These are phyloP conservation scores for Verticillium nonalfalfae DNA, from an alignment of 2,329 filamentous ascomycete species.

Conservation along the genomic window DNA sequence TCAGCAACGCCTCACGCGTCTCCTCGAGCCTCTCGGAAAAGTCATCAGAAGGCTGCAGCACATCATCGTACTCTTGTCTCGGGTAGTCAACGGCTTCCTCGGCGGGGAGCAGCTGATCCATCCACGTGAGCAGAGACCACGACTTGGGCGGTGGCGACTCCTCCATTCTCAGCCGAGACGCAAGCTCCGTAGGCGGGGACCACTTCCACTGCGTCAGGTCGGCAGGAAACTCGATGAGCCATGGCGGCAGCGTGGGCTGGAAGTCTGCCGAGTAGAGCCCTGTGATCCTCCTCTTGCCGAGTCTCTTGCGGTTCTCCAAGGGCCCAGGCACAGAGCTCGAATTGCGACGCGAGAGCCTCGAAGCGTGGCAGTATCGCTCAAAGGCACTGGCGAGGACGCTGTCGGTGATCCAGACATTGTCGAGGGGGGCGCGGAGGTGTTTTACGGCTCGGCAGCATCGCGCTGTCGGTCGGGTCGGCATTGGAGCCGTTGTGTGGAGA, in stretches of 20 bases:
- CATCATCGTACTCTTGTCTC: neutral
- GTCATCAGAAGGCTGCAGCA: neutral
- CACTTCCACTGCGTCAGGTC: constrained; percentile 44
- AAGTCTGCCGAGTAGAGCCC: constrained; percentile 37
- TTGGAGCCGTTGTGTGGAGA: constrained; percentile 16
- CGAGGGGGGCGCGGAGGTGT: constrained; percentile 27
- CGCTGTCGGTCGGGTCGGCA: constrained; percentile 24
- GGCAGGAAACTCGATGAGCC: constrained; percentile 38
- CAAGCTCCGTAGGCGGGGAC: constrained; percentile 35
- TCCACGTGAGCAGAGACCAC: neutral
- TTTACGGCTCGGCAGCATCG: constrained; percentile 42
- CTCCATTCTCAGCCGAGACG: no score
- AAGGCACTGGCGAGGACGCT: constrained; percentile 44
- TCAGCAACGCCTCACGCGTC: constrained; percentile 6
- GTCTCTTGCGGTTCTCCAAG: constrained; percentile 46
- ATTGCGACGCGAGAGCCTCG: constrained; percentile 17
- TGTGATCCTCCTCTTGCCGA: constrained; percentile 48
- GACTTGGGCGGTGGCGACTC: neutral
- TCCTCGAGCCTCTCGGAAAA: constrained; percentile 3
- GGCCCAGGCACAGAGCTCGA: constrained; percentile 42
- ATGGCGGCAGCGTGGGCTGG: constrained; percentile 29
- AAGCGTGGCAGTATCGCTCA: constrained; percentile 31
- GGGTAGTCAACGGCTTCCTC: neutral
- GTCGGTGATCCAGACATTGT: constrained; percentile 55
- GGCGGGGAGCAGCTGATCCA: neutral